Percentiles rank a stretch among this genome's conserved stretches.
Evolutionary conservation across 257 asterid genomes (phyloP).

Genomic region (Solanum rostratum): DNA sequence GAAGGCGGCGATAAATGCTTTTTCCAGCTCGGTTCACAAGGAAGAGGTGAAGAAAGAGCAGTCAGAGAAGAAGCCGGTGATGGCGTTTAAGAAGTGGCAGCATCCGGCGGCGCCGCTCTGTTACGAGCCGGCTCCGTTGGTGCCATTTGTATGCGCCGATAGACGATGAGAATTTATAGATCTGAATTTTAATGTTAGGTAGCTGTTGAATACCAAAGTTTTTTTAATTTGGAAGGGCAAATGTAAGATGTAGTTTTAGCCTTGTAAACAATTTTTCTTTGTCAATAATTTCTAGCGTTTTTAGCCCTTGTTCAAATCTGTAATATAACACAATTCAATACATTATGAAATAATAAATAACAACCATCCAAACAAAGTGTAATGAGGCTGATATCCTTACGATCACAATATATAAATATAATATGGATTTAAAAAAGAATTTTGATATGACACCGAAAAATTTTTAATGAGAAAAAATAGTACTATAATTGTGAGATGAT

Average conservation of each 20-base stretch:
- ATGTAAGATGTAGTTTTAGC: not conserved
- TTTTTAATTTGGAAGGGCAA: not conserved
- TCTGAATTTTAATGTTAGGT: not conserved
- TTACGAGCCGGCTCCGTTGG: slow-evolving; percentile 34
- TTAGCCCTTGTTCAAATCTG: not conserved
- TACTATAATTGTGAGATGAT: too few species aligned
- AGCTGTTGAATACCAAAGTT: not conserved
- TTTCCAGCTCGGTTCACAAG: not conserved
- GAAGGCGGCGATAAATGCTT: slow-evolving; percentile 20
- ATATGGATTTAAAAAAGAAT: too few species aligned
- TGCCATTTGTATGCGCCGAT: slow-evolving; percentile 42
- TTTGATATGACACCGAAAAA: too few species aligned
- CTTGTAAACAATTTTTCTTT: not conserved
- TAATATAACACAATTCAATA: too few species aligned
- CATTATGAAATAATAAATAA: too few species aligned
- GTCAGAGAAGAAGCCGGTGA: slow-evolving; percentile 20
- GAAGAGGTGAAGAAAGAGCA: slow-evolving; percentile 13
- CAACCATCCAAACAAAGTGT: too few species aligned
- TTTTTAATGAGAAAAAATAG: too few species aligned
- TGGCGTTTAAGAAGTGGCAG: slow-evolving; percentile 39
- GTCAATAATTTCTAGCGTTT: not conserved
- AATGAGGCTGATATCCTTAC: too few species aligned
- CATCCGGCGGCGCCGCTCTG: slow-evolving; percentile 64
- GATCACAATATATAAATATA: too few species aligned
- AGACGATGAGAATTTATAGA: slow-evolving; percentile 11